Evolutionary conservation across 768 basidiomycete species (phyloP).

Genomic region (Wakefieldia striispora): DNA sequence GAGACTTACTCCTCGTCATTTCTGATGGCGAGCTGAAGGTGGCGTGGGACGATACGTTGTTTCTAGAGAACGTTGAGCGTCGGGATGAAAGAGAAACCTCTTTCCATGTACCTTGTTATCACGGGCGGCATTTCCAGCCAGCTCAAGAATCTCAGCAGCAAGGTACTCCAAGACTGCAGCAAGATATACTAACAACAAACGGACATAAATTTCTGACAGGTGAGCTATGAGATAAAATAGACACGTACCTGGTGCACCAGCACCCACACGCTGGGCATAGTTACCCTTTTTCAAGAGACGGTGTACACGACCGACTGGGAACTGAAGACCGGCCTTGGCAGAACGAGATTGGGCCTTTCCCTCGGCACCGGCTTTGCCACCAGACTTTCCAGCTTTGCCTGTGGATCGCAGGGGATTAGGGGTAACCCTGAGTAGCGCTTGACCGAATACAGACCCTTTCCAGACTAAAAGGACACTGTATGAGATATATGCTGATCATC

Average conservation of each 20-base stretch:
- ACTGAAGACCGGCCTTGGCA: slow-evolving; percentile 73
- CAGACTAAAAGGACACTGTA: slow-evolving; percentile 20
- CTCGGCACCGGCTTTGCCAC: slow-evolving; percentile 49
- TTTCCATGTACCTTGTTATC: slow-evolving; percentile 30
- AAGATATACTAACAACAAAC: slow-evolving; percentile 71
- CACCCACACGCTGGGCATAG: slow-evolving; percentile 85
- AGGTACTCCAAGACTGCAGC: slow-evolving; percentile 91
- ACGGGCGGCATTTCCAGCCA: slow-evolving; percentile 77
- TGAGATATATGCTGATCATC: slow-evolving; percentile 7
- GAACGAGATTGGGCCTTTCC: slow-evolving; percentile 68
- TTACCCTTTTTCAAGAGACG: slow-evolving; percentile 86
- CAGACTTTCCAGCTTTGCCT: slow-evolving; percentile 51
- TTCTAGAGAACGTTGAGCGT: slow-evolving; percentile 42
- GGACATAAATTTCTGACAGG: not conserved
- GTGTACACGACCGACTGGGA: slow-evolving; percentile 92
- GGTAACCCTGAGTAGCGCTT: not conserved
- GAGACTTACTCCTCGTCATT: slow-evolving; percentile 77
- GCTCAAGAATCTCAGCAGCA: slow-evolving; percentile 89
- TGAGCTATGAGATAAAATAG: slow-evolving; percentile 8
- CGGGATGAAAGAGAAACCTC: too few species aligned
- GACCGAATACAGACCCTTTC: slow-evolving; percentile 26
- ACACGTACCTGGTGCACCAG: slow-evolving; percentile 74
- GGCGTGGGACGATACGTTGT: slow-evolving; percentile 92
- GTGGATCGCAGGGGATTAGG: slow-evolving; percentile 9
- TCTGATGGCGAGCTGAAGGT: slow-evolving; percentile 88